Evolutionary conservation across 768 basidiomycete genomes (phyloP), one percentile per base, ranked within the genome.

Genomic region (Termitomyces sp.): DNA sequence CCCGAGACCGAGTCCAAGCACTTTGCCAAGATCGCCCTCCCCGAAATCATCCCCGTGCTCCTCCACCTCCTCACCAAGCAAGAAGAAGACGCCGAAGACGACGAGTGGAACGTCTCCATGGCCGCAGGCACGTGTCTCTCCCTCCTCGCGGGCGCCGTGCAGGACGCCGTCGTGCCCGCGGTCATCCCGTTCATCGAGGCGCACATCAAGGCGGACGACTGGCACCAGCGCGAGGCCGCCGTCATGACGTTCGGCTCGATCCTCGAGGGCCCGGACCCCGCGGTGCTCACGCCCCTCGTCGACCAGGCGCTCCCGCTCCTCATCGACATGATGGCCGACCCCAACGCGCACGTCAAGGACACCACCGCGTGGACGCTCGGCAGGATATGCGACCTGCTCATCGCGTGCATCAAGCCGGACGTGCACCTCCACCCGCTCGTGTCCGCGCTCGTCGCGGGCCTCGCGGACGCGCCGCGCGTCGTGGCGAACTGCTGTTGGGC

Each of bases 81-180:
- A 71, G 92, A 95, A 65, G 97, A 98, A 68, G 94, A 98, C 63
- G 94, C 93, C 1, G 94, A 96, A 45, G 96, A 98, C 62, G 97
- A 98, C 64, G 97, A 99, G 70, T 99, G 97, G 97, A 96, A 96
- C 66, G 85, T 96, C 43, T 88, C 94, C 16, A 98, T 98, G 96
- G 93, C 96, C 20, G 95, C 93, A 10, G 93, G 89, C 22, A 95
- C 92, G 2, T 97, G 94, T 71, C 79, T 99, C 53, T 78, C 85
- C 22, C 86, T 94, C 53, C 84, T 98, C 60, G 93, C 97, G 0
- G 87, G 88, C 58, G 92, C 94, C 30, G 93, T 98, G 11, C 82
- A 90, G 55, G 96, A 99, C 68, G 77, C 82, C 13, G 90, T 99
- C 62, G 96, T 99, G 10, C 85, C 90, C 1, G 87, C 87, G 7